phyloP scores from a whole-genome alignment of 352 stramenopile genomes.

The Globisporangium spiculum region DNA sequence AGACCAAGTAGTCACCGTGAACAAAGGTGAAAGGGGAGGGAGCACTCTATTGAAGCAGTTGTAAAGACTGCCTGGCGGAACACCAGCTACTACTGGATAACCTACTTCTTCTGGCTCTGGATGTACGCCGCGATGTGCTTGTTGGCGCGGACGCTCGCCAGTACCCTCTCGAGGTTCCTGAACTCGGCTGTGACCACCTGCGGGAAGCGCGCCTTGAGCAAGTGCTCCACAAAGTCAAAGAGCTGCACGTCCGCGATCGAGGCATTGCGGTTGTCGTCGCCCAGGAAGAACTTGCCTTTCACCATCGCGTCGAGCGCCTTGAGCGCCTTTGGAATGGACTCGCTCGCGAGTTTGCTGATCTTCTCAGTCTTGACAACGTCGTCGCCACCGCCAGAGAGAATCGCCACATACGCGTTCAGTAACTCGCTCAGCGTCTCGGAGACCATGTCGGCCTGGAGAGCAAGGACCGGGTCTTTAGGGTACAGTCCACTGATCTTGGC shows the following conservation, averaged over 20 bases:
- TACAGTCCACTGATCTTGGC: conserved; percentile 55
- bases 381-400: conserved; percentile 38
- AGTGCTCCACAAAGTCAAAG: conserved; percentile 52
- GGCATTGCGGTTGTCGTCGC: conserved; percentile 27
- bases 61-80: too few species aligned
- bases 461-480: conserved; percentile 43
- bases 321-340: conserved; percentile 22
- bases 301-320: conserved; percentile 23
- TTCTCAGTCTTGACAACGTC: conserved; percentile 31
- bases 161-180: conserved; percentile 38
- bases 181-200: conserved; percentile 31
- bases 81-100: too few species aligned
- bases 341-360: conserved; percentile 25
- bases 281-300: conserved; percentile 46
- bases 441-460: conserved; percentile 51
- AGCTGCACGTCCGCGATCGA: conserved; percentile 53
- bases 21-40: too few species aligned
- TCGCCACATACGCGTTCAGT: conserved; percentile 30
- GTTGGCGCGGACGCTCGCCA: conserved; percentile 31
- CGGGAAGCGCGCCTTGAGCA: conserved; percentile 14
- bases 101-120: background rate
- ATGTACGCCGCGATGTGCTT: conserved; percentile 34
- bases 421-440: conserved; percentile 46
- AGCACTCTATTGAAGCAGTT: too few species aligned
- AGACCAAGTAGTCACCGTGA: too few species aligned